Percentiles rank a stretch among this genome's conserved stretches.
Conservation (phyloP, 2,329 filamentous ascomycete species). For the Trichoderma gracile region DNA sequence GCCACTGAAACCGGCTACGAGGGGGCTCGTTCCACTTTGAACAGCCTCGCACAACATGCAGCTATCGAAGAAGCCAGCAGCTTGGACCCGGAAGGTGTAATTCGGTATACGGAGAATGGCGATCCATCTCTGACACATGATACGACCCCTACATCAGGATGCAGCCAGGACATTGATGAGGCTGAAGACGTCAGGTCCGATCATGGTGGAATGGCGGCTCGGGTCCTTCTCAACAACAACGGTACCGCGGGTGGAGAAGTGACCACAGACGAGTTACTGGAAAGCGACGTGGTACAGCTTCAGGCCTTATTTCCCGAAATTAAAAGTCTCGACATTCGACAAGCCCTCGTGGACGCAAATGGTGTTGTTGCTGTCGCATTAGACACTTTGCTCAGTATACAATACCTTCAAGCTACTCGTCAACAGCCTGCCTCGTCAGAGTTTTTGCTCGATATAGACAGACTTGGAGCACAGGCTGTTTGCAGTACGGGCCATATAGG, state of each 20-base stretch:
- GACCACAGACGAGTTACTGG: constrained; percentile 48
- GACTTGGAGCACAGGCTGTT: constrained; percentile 12
- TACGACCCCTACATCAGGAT: constrained; percentile 31
- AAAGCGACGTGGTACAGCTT: constrained; percentile 65
- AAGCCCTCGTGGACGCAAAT: constrained; percentile 66
- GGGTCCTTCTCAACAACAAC: constrained; percentile 30
- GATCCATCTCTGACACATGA: constrained; percentile 31
- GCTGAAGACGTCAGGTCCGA: constrained; percentile 37
- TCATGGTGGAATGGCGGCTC: constrained; percentile 34
- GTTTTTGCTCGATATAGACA: constrained; percentile 66
- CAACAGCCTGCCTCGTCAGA: constrained; percentile 74
- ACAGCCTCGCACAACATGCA: constrained; percentile 66
- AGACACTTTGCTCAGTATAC: constrained; percentile 77
- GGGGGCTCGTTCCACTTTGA: constrained; percentile 59
- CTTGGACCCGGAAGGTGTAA: constrained; percentile 76
- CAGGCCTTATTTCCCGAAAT: constrained; percentile 71
- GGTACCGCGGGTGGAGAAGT: constrained; percentile 35
- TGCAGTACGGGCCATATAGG: not conserved
- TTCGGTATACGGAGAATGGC: constrained; percentile 42
- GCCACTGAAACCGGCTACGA: constrained; percentile 51
- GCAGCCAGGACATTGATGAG: constrained; percentile 32
- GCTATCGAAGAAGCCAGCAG: constrained; percentile 67
- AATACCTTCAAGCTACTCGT: constrained; percentile 70
- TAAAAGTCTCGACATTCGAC: constrained; percentile 63
- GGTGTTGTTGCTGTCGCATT: constrained; percentile 70